Percentiles rank a stretch among this genome's conserved stretches.
Evolutionary conservation across 148 eudicot species (phyloP).

Genomic region (Polygonum aviculare): DNA sequence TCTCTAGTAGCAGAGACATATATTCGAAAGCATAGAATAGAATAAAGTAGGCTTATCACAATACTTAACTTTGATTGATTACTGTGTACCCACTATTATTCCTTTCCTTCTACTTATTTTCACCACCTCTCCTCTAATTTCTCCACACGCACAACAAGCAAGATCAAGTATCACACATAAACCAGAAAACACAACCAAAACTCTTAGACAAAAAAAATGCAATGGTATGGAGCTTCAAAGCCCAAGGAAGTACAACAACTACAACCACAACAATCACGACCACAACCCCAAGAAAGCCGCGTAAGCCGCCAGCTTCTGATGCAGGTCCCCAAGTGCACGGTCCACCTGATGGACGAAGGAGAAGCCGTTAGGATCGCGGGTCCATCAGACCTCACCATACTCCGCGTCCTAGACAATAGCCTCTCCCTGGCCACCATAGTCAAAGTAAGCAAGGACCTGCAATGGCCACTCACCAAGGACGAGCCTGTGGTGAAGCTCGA

Average conservation of each 20-base stretch:
- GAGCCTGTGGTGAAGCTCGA: slow-evolving; percentile 88
- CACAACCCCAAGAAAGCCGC: not conserved
- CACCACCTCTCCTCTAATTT: not conserved
- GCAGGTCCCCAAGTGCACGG: slow-evolving; percentile 58
- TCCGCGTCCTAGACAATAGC: slow-evolving; percentile 41
- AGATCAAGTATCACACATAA: not conserved
- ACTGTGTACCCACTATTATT: not conserved
- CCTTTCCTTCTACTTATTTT: not conserved
- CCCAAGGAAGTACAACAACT: not conserved
- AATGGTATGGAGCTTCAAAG: slow-evolving; percentile 1
- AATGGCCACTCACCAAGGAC: slow-evolving; percentile 94
- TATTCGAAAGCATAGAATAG: slow-evolving; percentile 3
- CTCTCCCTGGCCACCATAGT: slow-evolving; percentile 53
- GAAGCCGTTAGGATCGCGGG: slow-evolving; percentile 54
- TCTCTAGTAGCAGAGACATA: not conserved
- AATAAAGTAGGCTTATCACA: slow-evolving; percentile 1
- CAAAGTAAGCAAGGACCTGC: slow-evolving; percentile 63
- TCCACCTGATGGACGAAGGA: slow-evolving; percentile 67
- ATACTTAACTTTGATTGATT: not conserved
- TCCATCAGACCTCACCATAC: slow-evolving; percentile 44
- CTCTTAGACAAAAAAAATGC: not conserved
- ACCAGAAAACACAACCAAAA: too few species aligned
- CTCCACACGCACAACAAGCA: not conserved
- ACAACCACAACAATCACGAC: too few species aligned
- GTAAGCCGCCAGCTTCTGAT: slow-evolving; percentile 41